Percentiles rank a stretch among this genome's conserved stretches.
These are phyloP conservation scores for Penicillium sp. DNA, from an alignment of 2,329 filamentous ascomycete species.

Conservation along the genomic window DNA sequence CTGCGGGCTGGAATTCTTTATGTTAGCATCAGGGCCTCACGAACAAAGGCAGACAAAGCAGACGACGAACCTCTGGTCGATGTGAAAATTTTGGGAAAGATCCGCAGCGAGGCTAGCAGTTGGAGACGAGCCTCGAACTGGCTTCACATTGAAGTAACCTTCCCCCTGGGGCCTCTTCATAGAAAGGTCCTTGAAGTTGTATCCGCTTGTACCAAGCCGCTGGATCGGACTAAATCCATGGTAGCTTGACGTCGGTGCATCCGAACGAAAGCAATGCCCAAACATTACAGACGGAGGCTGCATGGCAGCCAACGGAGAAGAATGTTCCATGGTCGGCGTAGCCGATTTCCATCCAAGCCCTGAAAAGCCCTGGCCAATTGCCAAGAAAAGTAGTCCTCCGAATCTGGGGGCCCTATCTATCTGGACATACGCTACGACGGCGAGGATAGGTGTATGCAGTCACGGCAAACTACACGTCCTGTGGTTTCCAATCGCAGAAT, in stretches of 20 bases:
- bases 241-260: constrained; percentile 57
- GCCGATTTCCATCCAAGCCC: constrained; percentile 7
- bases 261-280: constrained; percentile 65
- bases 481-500: constrained; percentile 17
- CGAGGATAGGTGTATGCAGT: constrained; percentile 17
- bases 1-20: constrained; percentile 67
- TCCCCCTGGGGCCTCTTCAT: constrained; percentile 72
- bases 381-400: constrained; percentile 15
- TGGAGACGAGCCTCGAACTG: constrained; percentile 83
- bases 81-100: constrained; percentile 94
- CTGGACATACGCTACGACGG: constrained; percentile 28
- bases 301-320: constrained; percentile 92
- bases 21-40: constrained; percentile 43
- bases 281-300: constrained; percentile 71
- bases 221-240: constrained; percentile 58
- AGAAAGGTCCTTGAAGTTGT: constrained; percentile 77
- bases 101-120: constrained; percentile 90
- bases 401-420: constrained; percentile 23
- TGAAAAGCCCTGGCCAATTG: constrained; percentile 3
- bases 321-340: constrained; percentile 74
- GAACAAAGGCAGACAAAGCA: constrained; percentile 25
- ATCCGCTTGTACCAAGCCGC: constrained; percentile 65
- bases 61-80: constrained; percentile 83
- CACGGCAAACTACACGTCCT: constrained; percentile 17
- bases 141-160: constrained; percentile 77